Conservation (phyloP, 148 eudicot genomes). For the Cornus controversa region DNA sequence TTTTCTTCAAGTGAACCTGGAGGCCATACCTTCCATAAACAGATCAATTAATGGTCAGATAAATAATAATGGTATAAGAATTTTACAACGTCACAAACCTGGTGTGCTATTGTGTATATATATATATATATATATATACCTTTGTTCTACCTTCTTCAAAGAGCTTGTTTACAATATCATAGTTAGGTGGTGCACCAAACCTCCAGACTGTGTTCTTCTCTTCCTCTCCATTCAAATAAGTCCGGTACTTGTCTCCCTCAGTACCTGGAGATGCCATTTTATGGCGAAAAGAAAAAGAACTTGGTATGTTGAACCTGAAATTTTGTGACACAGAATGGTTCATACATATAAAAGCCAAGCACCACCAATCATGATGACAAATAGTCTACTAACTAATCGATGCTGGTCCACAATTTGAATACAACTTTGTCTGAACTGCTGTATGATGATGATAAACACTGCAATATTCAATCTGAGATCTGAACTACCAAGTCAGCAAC, state of each 20-base stretch:
- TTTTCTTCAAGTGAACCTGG: constrained; percentile 72
- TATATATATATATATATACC: constrained; percentile 19
- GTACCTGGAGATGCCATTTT: constrained; percentile 22
- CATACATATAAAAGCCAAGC: background rate
- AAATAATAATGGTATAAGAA: too few species aligned
- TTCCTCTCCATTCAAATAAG: constrained; percentile 56
- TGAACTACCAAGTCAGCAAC: too few species aligned
- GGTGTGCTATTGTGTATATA: background rate
- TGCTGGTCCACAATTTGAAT: background rate
- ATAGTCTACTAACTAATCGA: background rate
- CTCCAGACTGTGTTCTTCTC: constrained; percentile 62
- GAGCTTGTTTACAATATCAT: constrained; percentile 61
- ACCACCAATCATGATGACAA: background rate
- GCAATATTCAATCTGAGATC: background rate
- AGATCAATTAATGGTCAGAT: background rate
- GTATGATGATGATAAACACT: too few species aligned
- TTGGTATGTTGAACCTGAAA: background rate
- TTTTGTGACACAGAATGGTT: background rate
- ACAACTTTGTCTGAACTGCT: too few species aligned
- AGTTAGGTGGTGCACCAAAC: constrained; percentile 64
- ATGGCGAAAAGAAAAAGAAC: background rate
- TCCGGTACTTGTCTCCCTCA: constrained; percentile 52
- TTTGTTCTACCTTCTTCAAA: constrained; percentile 82
- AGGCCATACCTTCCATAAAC: constrained; percentile 51
- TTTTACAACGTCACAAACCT: background rate